A percentile compares a stretch with the other conserved stretches of the same genome.
Evolutionary conservation across 768 basidiomycete species (phyloP).

Genomic region (Exidia glandulosa): DNA sequence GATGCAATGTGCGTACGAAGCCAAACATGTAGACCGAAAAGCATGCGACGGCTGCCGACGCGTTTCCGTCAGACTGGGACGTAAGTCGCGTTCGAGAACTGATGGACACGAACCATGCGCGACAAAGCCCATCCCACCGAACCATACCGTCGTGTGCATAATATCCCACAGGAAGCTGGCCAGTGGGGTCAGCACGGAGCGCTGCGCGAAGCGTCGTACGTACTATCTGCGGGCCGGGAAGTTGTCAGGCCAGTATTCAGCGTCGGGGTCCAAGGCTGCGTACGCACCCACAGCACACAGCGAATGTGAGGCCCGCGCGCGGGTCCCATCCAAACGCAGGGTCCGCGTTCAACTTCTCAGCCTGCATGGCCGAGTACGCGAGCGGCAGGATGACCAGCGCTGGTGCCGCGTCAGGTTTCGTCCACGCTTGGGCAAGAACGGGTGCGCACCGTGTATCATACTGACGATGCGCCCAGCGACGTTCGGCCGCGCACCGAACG

Average conservation of each 20-base stretch:
- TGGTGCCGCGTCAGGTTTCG: too few species aligned
- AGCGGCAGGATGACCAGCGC: conserved; percentile 56
- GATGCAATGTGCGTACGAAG: conserved; percentile 41
- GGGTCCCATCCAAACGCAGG: conserved; percentile 70
- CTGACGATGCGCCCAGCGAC: not conserved
- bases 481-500: not conserved
- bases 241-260: not conserved
- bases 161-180: conserved; percentile 78
- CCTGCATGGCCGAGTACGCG: conserved; percentile 41
- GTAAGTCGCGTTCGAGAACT: conserved; percentile 31
- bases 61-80: conserved; percentile 1
- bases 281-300: conserved; percentile 62
- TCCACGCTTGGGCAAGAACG: not conserved
- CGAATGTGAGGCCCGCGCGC: conserved; percentile 42
- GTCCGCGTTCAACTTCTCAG: conserved; percentile 40
- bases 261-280: not conserved
- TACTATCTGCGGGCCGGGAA: conserved; percentile 2
- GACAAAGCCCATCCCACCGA: conserved; percentile 62
- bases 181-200: not conserved
- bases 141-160: conserved; percentile 53
- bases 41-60: conserved; percentile 43
- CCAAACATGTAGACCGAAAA: conserved; percentile 51
- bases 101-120: conserved; percentile 47
- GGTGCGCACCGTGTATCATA: not conserved
- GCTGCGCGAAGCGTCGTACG: not conserved